Evolutionary conservation across 768 basidiomycete species (phyloP).

Genomic region (Lentinula boryana): DNA sequence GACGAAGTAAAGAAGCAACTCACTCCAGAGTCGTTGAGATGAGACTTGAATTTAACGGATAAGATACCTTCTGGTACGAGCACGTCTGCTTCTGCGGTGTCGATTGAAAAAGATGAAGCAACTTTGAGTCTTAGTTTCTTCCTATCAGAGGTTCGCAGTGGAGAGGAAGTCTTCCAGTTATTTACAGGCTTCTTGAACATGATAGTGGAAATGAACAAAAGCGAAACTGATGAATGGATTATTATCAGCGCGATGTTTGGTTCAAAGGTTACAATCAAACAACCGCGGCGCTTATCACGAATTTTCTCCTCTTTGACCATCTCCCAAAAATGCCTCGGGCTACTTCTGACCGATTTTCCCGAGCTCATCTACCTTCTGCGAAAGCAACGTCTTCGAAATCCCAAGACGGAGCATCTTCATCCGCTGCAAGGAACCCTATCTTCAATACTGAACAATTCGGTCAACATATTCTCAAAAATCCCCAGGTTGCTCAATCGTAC

Average conservation of each 20-base stretch:
- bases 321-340: conserved; percentile 64
- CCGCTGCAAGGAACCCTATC: conserved; percentile 71
- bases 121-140: conserved; percentile 64
- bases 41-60: conserved; percentile 61
- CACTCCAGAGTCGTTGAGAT: conserved; percentile 63
- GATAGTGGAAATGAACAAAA: background rate
- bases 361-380: conserved; percentile 59
- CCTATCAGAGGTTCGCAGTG: conserved; percentile 67
- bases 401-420: conserved; percentile 36
- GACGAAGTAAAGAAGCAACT: conserved; percentile 13
- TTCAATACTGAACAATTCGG: conserved; percentile 96
- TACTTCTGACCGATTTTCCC: conserved; percentile 66
- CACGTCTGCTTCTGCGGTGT: conserved; percentile 55
- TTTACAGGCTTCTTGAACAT: conserved; percentile 81
- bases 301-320: background rate
- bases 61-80: conserved; percentile 73
- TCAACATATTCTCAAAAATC: conserved; percentile 96
- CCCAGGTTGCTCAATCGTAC: conserved; percentile 84
- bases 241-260: too few species aligned
- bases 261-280: too few species aligned
- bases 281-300: background rate
- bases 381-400: conserved; percentile 27
- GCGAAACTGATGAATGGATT: too few species aligned
- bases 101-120: conserved; percentile 36
- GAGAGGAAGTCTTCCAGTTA: conserved; percentile 69